Conservation (phyloP, 257 asterid genomes). For the Plectranthus barbatus region DNA sequence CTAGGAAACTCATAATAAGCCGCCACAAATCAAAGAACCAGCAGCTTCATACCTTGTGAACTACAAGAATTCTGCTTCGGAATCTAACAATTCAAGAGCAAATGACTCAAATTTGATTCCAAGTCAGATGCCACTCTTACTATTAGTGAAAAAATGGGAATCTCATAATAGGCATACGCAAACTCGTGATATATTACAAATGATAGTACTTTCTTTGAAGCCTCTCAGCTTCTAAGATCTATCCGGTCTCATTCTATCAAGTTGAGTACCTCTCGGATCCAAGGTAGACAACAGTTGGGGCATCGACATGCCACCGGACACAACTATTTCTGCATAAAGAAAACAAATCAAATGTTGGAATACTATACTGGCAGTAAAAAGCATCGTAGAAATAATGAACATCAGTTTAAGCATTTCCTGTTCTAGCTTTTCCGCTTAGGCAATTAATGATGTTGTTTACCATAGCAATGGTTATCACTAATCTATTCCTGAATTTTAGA, state of each 20-base stretch:
- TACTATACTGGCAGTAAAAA: too few relatives aligned
- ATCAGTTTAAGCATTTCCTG: too few relatives aligned
- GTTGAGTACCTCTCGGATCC: conserved; percentile 35
- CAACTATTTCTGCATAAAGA: conserved; percentile 50
- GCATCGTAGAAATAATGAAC: too few relatives aligned
- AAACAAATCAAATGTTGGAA: conserved; percentile 10
- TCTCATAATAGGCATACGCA: neutral
- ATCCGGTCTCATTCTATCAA: conserved; percentile 36
- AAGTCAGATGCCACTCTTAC: conserved; percentile 8
- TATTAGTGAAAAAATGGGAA: conserved; percentile 4
- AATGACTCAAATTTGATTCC: conserved; percentile 16
- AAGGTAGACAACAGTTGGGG: conserved; percentile 55
- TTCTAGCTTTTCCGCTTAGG: too few relatives aligned
- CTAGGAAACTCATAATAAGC: conserved; percentile 9
- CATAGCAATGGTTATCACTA: too few relatives aligned
- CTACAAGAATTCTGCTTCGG: neutral
- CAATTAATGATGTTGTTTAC: too few relatives aligned
- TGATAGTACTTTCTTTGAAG: conserved; percentile 9
- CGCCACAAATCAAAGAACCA: conserved; percentile 14
- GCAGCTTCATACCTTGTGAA: conserved; percentile 18
- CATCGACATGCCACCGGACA: conserved; percentile 78
- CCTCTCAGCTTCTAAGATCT: conserved; percentile 31
- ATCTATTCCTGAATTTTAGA: too few relatives aligned
- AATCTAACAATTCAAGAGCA: conserved; percentile 19
- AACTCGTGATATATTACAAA: neutral